Evolutionary conservation across 2,329 filamentous ascomycete species (phyloP).

Genomic region (Cadophora sp.): DNA sequence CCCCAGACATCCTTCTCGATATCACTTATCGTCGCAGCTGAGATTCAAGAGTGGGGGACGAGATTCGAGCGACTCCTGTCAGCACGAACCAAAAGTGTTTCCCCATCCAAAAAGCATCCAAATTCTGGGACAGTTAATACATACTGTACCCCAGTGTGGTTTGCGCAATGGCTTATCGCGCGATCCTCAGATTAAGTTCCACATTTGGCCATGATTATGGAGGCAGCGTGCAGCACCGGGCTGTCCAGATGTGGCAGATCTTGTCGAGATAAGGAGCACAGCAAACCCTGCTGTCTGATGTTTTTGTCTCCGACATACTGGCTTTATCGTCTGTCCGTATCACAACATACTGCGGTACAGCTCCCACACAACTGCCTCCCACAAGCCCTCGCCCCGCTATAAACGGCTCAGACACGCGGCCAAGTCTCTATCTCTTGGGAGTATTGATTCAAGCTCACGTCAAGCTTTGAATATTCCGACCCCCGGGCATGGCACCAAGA

Average conservation of each 20-base stretch:
- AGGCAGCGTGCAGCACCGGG: neutral
- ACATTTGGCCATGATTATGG: neutral
- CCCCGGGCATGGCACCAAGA: constrained; percentile 24
- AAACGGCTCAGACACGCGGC: constrained; percentile 14
- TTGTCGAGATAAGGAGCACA: constrained; percentile 3
- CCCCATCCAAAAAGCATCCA: neutral
- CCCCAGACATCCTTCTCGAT: too few relatives aligned
- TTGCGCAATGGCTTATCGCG: neutral
- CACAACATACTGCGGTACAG: neutral
- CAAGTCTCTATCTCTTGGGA: constrained; percentile 5
- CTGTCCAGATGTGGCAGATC: neutral
- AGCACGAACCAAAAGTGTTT: too few relatives aligned
- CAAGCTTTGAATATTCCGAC: constrained; percentile 6
- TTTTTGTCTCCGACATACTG: neutral
- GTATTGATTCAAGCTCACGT: constrained; percentile 10
- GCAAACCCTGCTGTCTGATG: neutral
- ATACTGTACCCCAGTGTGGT: neutral
- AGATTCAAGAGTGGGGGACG: too few relatives aligned
- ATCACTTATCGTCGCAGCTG: too few relatives aligned
- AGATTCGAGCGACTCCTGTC: too few relatives aligned
- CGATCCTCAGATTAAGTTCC: neutral
- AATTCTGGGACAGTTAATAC: neutral
- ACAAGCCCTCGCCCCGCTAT: constrained; percentile 2
- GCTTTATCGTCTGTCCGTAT: neutral
- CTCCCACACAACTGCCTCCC: neutral